Conservation (phyloP, 352 stramenopile genomes). For the Phytophthora sp. region DNA sequence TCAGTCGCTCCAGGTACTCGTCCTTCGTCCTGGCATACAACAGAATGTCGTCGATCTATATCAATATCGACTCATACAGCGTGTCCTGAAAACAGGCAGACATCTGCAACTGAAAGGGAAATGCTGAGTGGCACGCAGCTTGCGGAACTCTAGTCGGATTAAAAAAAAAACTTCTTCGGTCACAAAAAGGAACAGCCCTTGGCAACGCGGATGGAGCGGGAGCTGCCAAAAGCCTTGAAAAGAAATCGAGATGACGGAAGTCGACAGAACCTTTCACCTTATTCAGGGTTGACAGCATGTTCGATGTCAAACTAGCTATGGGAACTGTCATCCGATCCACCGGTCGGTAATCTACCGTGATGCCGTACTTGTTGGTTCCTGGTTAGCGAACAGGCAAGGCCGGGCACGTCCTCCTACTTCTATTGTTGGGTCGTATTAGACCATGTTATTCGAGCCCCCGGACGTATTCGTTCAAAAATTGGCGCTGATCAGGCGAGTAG, state of each 20-base stretch:
- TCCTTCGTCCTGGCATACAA: not conserved
- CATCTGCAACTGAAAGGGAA: conserved; percentile 1
- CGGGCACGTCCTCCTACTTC: not conserved
- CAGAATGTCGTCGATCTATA: conserved; percentile 1
- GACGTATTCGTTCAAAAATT: not conserved
- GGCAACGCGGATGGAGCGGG: conserved; percentile 7
- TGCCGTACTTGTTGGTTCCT: not conserved
- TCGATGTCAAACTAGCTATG: not conserved
- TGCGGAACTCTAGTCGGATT: not conserved
- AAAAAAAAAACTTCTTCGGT: conserved; percentile 18
- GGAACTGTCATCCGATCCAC: conserved; percentile 10
- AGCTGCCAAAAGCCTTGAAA: conserved; percentile 32
- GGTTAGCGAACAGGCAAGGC: not conserved
- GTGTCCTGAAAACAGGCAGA: not conserved
- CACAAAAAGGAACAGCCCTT: conserved; percentile 19
- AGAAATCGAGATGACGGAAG: conserved; percentile 14
- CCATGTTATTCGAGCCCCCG: not conserved
- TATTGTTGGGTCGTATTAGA: not conserved
- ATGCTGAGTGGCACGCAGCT: not conserved
- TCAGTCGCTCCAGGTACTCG: conserved; percentile 7
- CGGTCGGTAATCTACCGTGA: not conserved
- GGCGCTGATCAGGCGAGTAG: not conserved
- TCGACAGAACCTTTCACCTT: not conserved
- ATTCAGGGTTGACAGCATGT: conserved; percentile 1
- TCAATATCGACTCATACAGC: not conserved